Conservation (phyloP, 2,329 filamentous ascomycete genomes). For the Arthrobotrys iridis region DNA sequence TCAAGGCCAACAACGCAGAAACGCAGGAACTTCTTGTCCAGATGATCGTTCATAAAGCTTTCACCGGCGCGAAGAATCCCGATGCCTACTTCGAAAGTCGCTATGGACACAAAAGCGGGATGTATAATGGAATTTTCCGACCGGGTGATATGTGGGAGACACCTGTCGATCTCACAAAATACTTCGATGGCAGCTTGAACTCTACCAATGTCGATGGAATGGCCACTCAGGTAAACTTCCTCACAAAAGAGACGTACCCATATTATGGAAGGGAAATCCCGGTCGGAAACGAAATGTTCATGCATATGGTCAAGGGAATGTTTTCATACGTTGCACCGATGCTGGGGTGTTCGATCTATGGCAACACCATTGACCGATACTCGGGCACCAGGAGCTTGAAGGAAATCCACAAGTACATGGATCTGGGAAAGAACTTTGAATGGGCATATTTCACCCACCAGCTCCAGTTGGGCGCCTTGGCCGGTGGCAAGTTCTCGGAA, state of each 20-base stretch:
- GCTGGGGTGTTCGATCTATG: constrained; percentile 37
- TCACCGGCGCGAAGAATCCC: constrained; percentile 23
- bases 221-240: constrained; percentile 26
- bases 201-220: constrained; percentile 35
- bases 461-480: constrained; percentile 17
- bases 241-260: background rate
- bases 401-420: constrained; percentile 47
- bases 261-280: constrained; percentile 31
- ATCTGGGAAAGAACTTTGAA: constrained; percentile 32
- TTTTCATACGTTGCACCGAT: constrained; percentile 28
- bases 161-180: constrained; percentile 23
- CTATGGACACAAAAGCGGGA: background rate
- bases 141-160: constrained; percentile 24
- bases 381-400: constrained; percentile 33
- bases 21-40: constrained; percentile 27
- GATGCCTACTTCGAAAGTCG: constrained; percentile 1
- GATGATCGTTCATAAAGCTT: constrained; percentile 32
- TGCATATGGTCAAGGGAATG: constrained; percentile 42
- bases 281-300: constrained; percentile 26
- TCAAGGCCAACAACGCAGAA: constrained; percentile 21
- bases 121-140: constrained; percentile 39
- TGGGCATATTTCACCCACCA: constrained; percentile 48
- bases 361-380: constrained; percentile 42
- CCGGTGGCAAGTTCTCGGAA: constrained; percentile 22
- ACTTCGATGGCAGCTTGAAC: constrained; percentile 46